Conservation (phyloP, 306 rosid species). For the Quercus berberidifolia region DNA sequence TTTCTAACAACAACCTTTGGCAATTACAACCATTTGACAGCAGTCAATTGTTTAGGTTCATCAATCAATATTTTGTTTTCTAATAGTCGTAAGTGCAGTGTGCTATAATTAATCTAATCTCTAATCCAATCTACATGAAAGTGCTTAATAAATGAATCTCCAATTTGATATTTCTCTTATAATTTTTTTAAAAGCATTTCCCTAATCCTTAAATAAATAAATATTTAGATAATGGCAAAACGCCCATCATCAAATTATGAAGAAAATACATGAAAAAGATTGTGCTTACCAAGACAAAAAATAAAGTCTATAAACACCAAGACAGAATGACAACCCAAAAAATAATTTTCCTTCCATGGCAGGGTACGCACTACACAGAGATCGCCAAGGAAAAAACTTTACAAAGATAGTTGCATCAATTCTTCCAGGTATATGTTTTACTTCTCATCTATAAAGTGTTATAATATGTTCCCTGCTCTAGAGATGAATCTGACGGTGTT, state of each 20-base stretch:
- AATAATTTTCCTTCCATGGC: too few species aligned
- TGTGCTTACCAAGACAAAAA: slow-evolving; percentile 54
- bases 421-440: too few species aligned
- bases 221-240: slow-evolving; percentile 15
- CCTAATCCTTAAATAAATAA: not conserved
- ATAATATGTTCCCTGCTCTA: too few species aligned
- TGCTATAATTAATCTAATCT: not conserved
- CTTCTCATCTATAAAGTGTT: too few species aligned
- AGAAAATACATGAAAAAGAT: not conserved
- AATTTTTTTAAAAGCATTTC: not conserved
- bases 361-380: too few species aligned
- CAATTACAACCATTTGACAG: too few species aligned
- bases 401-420: too few species aligned
- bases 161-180: not conserved
- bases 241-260: not conserved
- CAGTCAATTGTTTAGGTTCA: too few species aligned
- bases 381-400: too few species aligned
- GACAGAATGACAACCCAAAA: too few species aligned
- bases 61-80: not conserved
- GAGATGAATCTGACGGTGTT: too few species aligned
- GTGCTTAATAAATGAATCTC: not conserved
- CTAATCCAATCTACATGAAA: not conserved
- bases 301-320: slow-evolving; percentile 39
- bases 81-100: not conserved
- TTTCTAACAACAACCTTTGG: not conserved